These are phyloP conservation scores for Cyberlindnera euphorbiiphila DNA, from an alignment of 805 yeast genomes.

Conservation along the genomic window DNA sequence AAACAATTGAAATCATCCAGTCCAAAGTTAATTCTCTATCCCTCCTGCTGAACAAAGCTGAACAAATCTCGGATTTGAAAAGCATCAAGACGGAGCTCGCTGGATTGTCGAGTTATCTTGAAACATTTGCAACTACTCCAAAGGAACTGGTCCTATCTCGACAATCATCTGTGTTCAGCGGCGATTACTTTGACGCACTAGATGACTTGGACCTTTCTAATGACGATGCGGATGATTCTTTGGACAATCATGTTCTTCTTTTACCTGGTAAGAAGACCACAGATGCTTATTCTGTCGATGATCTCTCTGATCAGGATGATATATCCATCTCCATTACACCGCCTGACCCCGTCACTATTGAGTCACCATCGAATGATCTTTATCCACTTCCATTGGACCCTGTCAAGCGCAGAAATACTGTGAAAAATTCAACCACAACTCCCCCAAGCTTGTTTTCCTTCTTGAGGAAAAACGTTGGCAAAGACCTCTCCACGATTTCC, in stretches of 20 bases:
- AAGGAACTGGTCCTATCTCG: slow-evolving; percentile 15
- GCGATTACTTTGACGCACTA: slow-evolving; percentile 65
- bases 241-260: slow-evolving; percentile 22
- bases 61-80: background rate
- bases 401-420: slow-evolving; percentile 48
- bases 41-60: background rate
- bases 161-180: slow-evolving; percentile 34
- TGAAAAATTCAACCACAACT: slow-evolving; percentile 52
- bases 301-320: slow-evolving; percentile 26
- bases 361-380: slow-evolving; percentile 33
- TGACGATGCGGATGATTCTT: slow-evolving; percentile 35
- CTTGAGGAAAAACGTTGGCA: slow-evolving; percentile 87
- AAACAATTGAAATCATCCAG: slow-evolving; percentile 4
- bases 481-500: slow-evolving; percentile 77
- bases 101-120: slow-evolving; percentile 11
- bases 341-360: background rate
- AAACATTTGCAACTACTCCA: slow-evolving; percentile 6
- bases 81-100: slow-evolving; percentile 6
- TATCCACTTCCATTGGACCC: slow-evolving; percentile 62
- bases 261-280: slow-evolving; percentile 16
- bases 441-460: slow-evolving; percentile 84
- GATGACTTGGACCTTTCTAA: slow-evolving; percentile 8
- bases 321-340: slow-evolving; percentile 9
- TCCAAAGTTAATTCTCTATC: slow-evolving; percentile 6
- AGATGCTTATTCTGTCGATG: slow-evolving; percentile 21